Base-by-base conservation (phyloP, 208 protist species). In the Leishmania gerbilli region DNA sequence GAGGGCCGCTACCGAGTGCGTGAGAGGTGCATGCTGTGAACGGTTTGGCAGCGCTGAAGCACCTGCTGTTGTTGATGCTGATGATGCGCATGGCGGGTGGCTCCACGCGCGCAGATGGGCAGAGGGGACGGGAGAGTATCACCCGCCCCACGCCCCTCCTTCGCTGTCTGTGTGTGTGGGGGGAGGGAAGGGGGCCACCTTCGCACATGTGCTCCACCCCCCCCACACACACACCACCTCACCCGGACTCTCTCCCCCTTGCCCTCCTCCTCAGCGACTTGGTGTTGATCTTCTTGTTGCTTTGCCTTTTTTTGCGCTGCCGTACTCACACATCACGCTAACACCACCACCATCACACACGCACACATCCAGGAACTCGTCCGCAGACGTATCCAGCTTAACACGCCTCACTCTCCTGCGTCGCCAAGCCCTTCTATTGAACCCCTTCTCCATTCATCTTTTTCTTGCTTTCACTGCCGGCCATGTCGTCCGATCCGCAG, bases 401-500 rank as follows among this genome's bases (percentile, higher is more conserved):
- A 65, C 64, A 58, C 31, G 56, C 60, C 40, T 82, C 47, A 45
- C 45, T 72, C 34, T 55, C 15, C 13, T 42, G 31, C 62, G 31
- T 34, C 15, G 31, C 6, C 31, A 40, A 40, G n/a, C 5, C 62
- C 62, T 6, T 42, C 0, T 42, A 27, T 11, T 69, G 0, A 11
- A 45, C 34, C 11, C 1, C 34, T 19, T 19, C 31, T 37, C 40
- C n/a, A 17, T 19, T 45, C n/a, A 37, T 24, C 42, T 31, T 7
- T 13, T 15, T 34, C 24, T 47, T 15, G 37, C 37, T 1, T 68
- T 51, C 74, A 27, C 56, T 51, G 56, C 77, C 21, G 1, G 79
- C 78, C 77, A 88, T 88, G 81, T 80, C 82, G 31, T 77, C 82
- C 40, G 85, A 92, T 68, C 81, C 83, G 75, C 81, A 88, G 62